These are phyloP conservation scores for Isabelozyma rhagii DNA, from an alignment of 805 yeast genomes.

Conservation along the genomic window DNA sequence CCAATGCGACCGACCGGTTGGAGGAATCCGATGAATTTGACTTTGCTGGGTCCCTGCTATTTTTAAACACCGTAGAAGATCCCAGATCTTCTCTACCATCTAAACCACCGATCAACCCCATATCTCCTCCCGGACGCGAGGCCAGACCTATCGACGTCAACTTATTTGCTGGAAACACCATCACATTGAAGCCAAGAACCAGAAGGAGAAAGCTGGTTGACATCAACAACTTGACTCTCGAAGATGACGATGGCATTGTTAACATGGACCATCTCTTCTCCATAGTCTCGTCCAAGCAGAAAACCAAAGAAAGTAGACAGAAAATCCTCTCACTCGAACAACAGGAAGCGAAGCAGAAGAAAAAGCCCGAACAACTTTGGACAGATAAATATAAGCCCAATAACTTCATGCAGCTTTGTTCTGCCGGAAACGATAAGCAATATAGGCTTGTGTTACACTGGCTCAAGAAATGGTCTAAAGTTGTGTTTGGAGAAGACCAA, in stretches of 20 bases:
- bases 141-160: conserved; percentile 11
- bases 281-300: conserved; percentile 14
- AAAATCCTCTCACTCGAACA: conserved; percentile 3
- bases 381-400: conserved; percentile 40
- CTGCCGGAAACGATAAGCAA: conserved; percentile 44
- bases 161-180: conserved; percentile 15
- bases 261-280: conserved; percentile 10
- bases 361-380: conserved; percentile 21
- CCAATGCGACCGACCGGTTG: not conserved
- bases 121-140: not conserved
- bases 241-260: conserved; percentile 1
- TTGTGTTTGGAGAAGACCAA: conserved; percentile 26
- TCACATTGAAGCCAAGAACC: conserved; percentile 9
- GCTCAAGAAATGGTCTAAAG: conserved; percentile 36
- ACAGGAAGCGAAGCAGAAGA: not conserved
- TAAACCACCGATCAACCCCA: too few species aligned
- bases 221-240: not conserved
- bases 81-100: too few species aligned
- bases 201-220: conserved; percentile 1
- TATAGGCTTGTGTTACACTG: conserved; percentile 37
- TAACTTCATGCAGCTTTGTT: conserved; percentile 33
- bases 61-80: not conserved
- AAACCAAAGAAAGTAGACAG: conserved; percentile 11
- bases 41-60: not conserved
- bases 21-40: not conserved